These are phyloP conservation scores for Lentinula boryana DNA, from an alignment of 768 basidiomycete genomes.

Conservation along the genomic window DNA sequence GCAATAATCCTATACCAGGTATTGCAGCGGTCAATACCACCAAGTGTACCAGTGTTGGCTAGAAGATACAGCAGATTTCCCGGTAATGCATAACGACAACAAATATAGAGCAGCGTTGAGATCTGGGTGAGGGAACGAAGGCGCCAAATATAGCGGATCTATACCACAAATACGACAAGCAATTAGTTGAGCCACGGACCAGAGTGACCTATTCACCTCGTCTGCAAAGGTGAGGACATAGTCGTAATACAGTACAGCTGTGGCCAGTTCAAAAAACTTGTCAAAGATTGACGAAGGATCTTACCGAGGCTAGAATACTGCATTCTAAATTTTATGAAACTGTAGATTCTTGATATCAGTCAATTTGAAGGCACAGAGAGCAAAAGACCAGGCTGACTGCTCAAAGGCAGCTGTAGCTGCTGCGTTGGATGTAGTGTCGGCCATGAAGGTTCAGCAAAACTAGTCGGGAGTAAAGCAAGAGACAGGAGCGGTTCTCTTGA, in stretches of 20 bases:
- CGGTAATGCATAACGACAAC: neutral
- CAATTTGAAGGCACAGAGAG: neutral
- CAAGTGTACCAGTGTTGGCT: neutral
- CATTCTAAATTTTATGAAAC: neutral
- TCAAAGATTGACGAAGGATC: neutral
- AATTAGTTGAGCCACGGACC: neutral
- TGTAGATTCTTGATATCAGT: neutral
- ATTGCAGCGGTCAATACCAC: neutral
- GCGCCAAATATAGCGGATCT: neutral
- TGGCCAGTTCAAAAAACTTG: neutral
- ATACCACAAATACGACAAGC: neutral
- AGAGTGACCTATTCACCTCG: neutral
- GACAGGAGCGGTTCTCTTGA: too few relatives aligned
- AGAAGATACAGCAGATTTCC: neutral
- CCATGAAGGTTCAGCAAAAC: neutral
- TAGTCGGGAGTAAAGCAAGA: neutral
- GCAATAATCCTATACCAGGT: neutral
- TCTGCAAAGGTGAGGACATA: neutral
- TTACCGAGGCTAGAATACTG: neutral
- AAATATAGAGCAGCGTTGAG: neutral
- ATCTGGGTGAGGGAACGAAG: neutral
- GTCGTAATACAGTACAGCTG: neutral
- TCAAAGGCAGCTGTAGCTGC: neutral
- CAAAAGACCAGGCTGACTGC: neutral
- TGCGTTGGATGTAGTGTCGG: neutral